Percentiles rank a stretch among this genome's conserved stretches.
phyloP scores from a whole-genome alignment of 129 eudicot genomes.

The Chrysanthemum lavandulifolium region DNA sequence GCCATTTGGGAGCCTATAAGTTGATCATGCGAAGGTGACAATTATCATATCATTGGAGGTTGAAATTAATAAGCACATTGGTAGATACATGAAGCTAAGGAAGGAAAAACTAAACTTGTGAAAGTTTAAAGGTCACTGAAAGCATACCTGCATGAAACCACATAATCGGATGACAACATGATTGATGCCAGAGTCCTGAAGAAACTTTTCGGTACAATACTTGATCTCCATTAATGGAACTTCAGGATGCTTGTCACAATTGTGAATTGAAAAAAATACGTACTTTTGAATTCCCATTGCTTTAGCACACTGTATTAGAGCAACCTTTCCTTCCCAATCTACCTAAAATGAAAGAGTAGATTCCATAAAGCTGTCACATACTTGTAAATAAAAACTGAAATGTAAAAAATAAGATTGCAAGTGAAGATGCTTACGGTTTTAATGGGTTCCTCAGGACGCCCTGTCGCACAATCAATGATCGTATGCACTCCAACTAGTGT shows the following conservation, averaged over 20 bases:
- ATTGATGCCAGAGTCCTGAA: constrained; percentile 74
- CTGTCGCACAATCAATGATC: constrained; percentile 96
- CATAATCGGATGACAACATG: constrained; percentile 84
- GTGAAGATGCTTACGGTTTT: constrained; percentile 64
- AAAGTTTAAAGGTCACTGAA: not conserved
- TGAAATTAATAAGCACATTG: not conserved
- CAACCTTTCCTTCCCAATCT: constrained; percentile 99
- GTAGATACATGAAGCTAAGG: not conserved
- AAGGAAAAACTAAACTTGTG: not conserved
- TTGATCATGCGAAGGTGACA: too few relatives aligned
- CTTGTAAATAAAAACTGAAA: not conserved
- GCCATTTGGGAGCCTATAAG: too few relatives aligned
- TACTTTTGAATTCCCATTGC: constrained; percentile 98
- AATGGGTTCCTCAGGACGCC: constrained; percentile 99
- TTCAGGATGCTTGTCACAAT: constrained; percentile 99
- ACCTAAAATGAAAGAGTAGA: constrained; percentile 64
- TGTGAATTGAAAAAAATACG: constrained; percentile 90
- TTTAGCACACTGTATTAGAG: constrained; percentile 99
- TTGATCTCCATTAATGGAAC: constrained; percentile 98
- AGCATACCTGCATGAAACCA: constrained; percentile 96
- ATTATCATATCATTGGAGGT: not conserved
- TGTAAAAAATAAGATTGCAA: not conserved
- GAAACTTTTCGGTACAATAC: constrained; percentile 92
- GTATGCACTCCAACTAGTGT: constrained; percentile 95
- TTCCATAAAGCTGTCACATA: constrained; percentile 18